Evolutionary conservation across 768 basidiomycete genomes (phyloP), one percentile per base, ranked within the genome.

Genomic region (Fomitopsis serialis): DNA sequence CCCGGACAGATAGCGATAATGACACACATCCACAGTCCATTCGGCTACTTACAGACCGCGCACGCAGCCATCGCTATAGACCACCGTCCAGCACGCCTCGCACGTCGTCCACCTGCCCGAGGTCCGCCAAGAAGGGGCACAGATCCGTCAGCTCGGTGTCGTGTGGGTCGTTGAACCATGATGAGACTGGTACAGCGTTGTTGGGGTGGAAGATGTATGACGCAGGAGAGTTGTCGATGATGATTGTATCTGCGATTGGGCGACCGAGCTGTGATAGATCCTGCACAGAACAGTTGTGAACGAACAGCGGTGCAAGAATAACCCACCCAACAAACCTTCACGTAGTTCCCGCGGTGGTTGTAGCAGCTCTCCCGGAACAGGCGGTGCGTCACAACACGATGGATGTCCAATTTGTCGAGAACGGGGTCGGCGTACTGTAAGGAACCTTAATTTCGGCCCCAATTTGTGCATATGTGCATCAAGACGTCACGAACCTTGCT

Each of bases 161-260:
- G 63, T 98, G 96, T 10, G 95, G 95, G 71, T 94, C 94, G 69
- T 98, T 98, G 76, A 99, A 99, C 97, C 97, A 99, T 53, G 92
- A 94, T 42, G 96, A 98, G 56, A 99, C 95, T 12, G 97, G 97
- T 4, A 98, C 96, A 36, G 97, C 97, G 67, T 98, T 98, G 74
- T 97, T 95, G 15, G 94, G 94, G 66, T 99, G 96, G 80, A 99
- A 99, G 55, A 98, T 96, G 71, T 98, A 99, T 12, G 92, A 97
- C 12, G 97, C 97, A 15, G 97, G 97, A 24, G 96, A 98, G 70
- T 98, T 99, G 73, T 98, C 97, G 62, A 99, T 81, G 72, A 99
- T 99, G 66, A 98, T 98, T 56, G 88, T 92, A 65, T 96, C 92
- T 45, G 83, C 79, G 60, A 97, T 92, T 6, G 92, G 92, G 25